phyloP scores from a whole-genome alignment of 371 early-diverging fungal genomes.

The Syncephalastrum racemosum region DNA sequence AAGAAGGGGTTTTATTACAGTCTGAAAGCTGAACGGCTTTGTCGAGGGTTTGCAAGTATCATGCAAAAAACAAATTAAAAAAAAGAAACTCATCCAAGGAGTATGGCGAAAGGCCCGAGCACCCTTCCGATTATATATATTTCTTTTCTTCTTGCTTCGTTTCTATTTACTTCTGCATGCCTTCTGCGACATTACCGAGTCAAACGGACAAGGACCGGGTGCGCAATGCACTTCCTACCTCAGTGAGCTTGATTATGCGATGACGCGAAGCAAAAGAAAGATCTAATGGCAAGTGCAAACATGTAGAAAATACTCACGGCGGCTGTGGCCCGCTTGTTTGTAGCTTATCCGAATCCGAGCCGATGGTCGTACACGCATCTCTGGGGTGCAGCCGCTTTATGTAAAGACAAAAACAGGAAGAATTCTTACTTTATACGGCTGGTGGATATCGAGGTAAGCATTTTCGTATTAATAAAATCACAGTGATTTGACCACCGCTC shows the following conservation, averaged over 20 bases:
- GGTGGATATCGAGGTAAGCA: slow-evolving; percentile 68
- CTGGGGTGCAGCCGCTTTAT: slow-evolving; percentile 77
- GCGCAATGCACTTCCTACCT: slow-evolving; percentile 34
- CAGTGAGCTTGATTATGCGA: slow-evolving; percentile 21
- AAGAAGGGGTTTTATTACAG: too few relatives aligned
- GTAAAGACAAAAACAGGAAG: slow-evolving; percentile 51
- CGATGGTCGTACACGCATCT: slow-evolving; percentile 71
- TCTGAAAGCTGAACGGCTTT: too few relatives aligned
- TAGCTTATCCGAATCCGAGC: slow-evolving; percentile 67
- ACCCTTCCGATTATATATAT: background rate
- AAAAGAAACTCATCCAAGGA: background rate
- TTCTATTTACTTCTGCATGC: slow-evolving; percentile 10
- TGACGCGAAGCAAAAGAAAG: background rate
- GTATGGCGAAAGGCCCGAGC: too few relatives aligned
- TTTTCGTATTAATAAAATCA: background rate
- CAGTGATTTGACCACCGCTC: too few relatives aligned
- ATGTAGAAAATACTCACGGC: slow-evolving; percentile 74
- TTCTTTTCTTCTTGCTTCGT: slow-evolving; percentile 9
- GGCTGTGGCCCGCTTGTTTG: slow-evolving; percentile 81
- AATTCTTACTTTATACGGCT: slow-evolving; percentile 71
- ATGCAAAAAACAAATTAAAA: slow-evolving; percentile 2
- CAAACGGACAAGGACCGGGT: slow-evolving; percentile 35
- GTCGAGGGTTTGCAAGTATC: too few relatives aligned
- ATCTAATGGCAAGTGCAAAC: too few relatives aligned
- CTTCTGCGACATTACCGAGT: slow-evolving; percentile 21